phyloP scores from a whole-genome alignment of 2,329 filamentous ascomycete species.

The Colletotrichum agaves region DNA sequence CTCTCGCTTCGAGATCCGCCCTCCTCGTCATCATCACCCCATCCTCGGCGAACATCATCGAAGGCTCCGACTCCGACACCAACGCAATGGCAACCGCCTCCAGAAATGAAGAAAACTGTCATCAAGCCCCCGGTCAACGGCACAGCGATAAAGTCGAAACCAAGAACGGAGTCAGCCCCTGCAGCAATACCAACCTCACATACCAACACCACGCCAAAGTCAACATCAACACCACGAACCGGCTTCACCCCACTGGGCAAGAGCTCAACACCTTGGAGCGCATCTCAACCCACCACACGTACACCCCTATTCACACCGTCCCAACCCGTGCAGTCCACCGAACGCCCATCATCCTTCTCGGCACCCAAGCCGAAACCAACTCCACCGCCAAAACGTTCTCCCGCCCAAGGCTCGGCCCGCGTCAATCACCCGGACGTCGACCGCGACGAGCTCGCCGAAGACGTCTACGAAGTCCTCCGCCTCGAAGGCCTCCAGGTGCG shows the following conservation, averaged over 20 bases:
- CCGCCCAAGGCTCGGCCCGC: neutral
- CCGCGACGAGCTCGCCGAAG: constrained; percentile 39
- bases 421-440: constrained; percentile 28
- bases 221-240: neutral
- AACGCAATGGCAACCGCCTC: neutral
- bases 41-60: neutral
- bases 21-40: neutral
- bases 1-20: constrained; percentile 17
- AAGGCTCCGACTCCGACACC: constrained; percentile 1
- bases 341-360: neutral
- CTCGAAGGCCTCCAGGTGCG: constrained; percentile 55
- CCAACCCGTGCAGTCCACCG: neutral
- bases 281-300: neutral
- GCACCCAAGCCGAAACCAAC: constrained; percentile 1
- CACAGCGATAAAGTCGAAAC: neutral
- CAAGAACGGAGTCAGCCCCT: neutral
- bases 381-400: neutral
- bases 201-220: neutral
- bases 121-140: neutral
- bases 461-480: constrained; percentile 56
- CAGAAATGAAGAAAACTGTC: neutral
- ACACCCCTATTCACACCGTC: neutral
- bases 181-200: neutral
- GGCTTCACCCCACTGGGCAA: constrained; percentile 24
- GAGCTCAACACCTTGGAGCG: constrained; percentile 5